Evolutionary conservation across 2,329 filamentous ascomycete genomes (phyloP).

Genomic region (Xylariaceae sp.): DNA sequence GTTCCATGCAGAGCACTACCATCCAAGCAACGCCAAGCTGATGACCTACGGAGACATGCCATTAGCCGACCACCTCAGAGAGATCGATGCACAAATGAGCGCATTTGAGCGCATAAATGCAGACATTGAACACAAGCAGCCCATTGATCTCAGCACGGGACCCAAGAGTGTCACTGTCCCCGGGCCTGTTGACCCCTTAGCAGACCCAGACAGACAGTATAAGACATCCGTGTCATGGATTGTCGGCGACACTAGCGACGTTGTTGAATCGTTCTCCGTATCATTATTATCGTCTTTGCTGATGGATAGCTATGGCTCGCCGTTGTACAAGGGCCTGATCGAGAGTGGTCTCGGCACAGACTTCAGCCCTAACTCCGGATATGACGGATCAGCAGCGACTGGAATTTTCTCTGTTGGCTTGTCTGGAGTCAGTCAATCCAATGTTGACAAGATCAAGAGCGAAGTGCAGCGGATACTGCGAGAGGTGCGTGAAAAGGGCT

Average conservation of each 20-base stretch:
- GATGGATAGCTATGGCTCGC: constrained; percentile 92
- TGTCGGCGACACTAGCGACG: constrained; percentile 73
- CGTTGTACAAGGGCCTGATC: constrained; percentile 81
- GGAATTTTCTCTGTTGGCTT: constrained; percentile 88
- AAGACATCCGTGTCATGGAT: constrained; percentile 95
- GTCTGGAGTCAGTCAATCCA: constrained; percentile 77
- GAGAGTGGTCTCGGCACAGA: constrained; percentile 87
- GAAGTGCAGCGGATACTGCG: constrained; percentile 67
- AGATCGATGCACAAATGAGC: constrained; percentile 69
- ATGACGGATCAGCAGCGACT: constrained; percentile 69
- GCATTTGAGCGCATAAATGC: constrained; percentile 65
- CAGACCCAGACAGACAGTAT: constrained; percentile 78
- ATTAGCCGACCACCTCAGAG: constrained; percentile 70
- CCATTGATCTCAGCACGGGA: constrained; percentile 63
- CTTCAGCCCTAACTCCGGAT: constrained; percentile 91
- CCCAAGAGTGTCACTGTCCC: constrained; percentile 65
- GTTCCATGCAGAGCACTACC: constrained; percentile 91
- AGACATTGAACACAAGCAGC: constrained; percentile 69
- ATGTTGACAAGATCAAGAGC: constrained; percentile 71
- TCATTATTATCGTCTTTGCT: constrained; percentile 76
- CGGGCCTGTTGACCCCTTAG: constrained; percentile 81
- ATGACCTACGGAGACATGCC: constrained; percentile 95
- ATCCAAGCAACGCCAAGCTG: constrained; percentile 94
- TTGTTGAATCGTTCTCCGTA: constrained; percentile 83
- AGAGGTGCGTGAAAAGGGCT: constrained; percentile 67